Evolutionary conservation across 352 stramenopile genomes (phyloP), one percentile per base, ranked within the genome.

Genomic region (Globisporangium middletonii): DNA sequence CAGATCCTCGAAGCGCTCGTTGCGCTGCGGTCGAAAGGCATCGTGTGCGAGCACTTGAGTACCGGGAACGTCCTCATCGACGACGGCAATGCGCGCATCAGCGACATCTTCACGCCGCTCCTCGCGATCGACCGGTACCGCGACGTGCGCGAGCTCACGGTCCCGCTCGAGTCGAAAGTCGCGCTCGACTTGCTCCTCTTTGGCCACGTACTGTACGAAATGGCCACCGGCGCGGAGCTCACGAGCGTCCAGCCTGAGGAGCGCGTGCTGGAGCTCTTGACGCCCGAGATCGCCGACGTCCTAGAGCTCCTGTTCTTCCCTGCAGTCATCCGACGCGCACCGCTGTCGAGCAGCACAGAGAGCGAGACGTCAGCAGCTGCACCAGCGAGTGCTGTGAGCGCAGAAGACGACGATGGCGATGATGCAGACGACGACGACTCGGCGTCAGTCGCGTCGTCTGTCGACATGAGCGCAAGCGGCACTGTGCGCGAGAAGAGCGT

Each of bases 161-260:
- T 90, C 50, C 64, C 75, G 30, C 55, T 92, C 2, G 83, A 92
- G 50, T 71, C 73, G 19, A 64, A 77, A 23, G 77, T 88, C 41
- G 80, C 86, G 59, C 67, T 90, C 26, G 83, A 92, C 55, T 12
- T 90, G 30, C 67, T 92, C 23, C 62, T 88, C 0, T 86, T 90
- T 57, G 79, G 82, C 6, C 79, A 88, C 9, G 65, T 89, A 33
- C 50, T 92, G 52, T 92, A 89, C 51, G 82, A 92, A 51, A 89
- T 92, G 82, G 79, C 75, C 0, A 89, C 77, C 3, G 82, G 82
- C 1, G 63, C 72, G 68, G 79, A 89, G 60, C 63, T 92, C 1
- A 26, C 67, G 18, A 65, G 65, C 18, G 53, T 71, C 2, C 56
- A 65, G 42, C 82, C 82, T 1, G 72, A 83, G 15, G 66, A 75